Evolutionary conservation across 805 yeast genomes (phyloP), one percentile per base, ranked within the genome.

Genomic region (Pichia paraexigua): DNA sequence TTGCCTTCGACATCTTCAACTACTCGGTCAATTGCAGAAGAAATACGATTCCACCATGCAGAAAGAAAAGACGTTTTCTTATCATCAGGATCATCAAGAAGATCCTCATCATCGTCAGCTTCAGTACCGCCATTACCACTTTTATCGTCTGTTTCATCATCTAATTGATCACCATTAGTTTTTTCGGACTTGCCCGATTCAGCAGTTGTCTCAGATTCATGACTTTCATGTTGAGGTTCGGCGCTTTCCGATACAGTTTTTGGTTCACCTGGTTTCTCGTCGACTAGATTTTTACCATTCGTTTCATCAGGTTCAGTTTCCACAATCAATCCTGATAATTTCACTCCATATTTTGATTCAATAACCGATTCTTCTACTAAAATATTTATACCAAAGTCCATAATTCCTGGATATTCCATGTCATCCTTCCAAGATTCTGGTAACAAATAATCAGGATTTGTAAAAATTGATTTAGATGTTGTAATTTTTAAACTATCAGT

Each of bases 401-500:
- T n/a, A 17, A n/a, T 35, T 35, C 39, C 39, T 17, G 39, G 39
- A 35, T 35, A 35, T 35, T 35, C 20, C 20, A 17, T 35, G 11
- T 35, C 17, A 40, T 40, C 41, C 11, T 20, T 10, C 41, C 41
- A 40, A 40, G 20, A 24, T 18, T 40, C 15, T 17, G 39, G 39
- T 8, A 35, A 35, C 7, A n/a, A 17, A 35, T 17, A 35, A n/a
- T 35, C 39, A 35, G 39, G 20, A 10, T 35, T 35, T 35, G 39
- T 15, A 7, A 17, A n/a, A 8, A 35, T 35, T 8, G 39, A 35
- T 35, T 35, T n/a, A 3, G 20, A 35, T n/a, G 20, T 7, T n/a
- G 41, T 0, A 58, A 78, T 45, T 28, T 63, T 61, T 50, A 87
- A 67, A 1, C 85, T 72, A 17, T 85, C 85, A 66, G 96, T 85